These are phyloP conservation scores for Saccharomycopsis schoenii DNA, from an alignment of 805 yeast species.

Conservation along the genomic window DNA sequence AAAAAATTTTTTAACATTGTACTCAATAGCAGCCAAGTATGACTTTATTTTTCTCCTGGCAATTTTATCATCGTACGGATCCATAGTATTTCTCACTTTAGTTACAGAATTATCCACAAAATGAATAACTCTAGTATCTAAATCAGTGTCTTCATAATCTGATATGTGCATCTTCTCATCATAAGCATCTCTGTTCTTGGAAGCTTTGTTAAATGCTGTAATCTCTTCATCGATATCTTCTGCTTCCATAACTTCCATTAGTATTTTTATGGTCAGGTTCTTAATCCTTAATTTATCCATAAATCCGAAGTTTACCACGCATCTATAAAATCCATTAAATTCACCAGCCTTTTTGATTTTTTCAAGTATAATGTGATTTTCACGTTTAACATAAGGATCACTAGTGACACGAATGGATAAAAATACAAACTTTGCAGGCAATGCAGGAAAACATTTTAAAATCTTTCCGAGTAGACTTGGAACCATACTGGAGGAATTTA, in stretches of 20 bases:
- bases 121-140: constrained; percentile 22
- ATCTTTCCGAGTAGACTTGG: constrained; percentile 25
- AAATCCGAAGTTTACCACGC: constrained; percentile 41
- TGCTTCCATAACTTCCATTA: constrained; percentile 15
- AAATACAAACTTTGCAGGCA: constrained; percentile 37
- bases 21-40: neutral
- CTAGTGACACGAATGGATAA: constrained; percentile 34
- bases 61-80: neutral
- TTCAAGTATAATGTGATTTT: constrained; percentile 33
- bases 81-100: constrained; percentile 8
- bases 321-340: constrained; percentile 36
- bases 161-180: neutral
- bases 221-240: constrained; percentile 17
- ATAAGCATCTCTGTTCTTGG: constrained; percentile 1
- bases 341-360: constrained; percentile 26
- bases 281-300: constrained; percentile 29
- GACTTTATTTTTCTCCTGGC: constrained; percentile 1
- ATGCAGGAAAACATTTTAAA: constrained; percentile 31
- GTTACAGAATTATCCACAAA: constrained; percentile 23
- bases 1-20: constrained; percentile 8
- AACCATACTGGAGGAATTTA: constrained; percentile 35
- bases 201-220: constrained; percentile 14
- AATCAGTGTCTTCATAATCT: constrained; percentile 9
- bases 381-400: constrained; percentile 31
- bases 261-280: constrained; percentile 19